Conservation (phyloP, 2,329 filamentous ascomycete species). For the Aureobasidium pullulans region DNA sequence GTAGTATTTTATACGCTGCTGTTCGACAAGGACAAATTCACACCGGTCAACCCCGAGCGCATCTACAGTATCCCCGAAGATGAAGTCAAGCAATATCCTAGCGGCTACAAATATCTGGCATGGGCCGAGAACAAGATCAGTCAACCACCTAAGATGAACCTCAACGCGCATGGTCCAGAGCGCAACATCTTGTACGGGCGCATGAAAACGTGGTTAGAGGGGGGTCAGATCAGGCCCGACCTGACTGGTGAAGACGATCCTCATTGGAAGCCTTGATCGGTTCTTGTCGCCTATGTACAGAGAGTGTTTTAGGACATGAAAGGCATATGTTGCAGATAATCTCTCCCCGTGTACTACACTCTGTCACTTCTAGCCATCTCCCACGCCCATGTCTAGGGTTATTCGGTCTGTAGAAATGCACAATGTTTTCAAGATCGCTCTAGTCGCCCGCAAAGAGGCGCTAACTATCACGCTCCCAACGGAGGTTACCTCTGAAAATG, state of each 20-base stretch:
- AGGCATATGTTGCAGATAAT: too few species aligned
- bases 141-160: slow-evolving; percentile 14
- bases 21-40: slow-evolving; percentile 32
- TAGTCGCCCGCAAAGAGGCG: too few species aligned
- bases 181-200: slow-evolving; percentile 16
- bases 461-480: too few species aligned
- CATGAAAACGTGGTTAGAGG: slow-evolving; percentile 17
- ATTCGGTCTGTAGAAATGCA: too few species aligned
- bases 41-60: slow-evolving; percentile 12
- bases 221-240: slow-evolving; percentile 14
- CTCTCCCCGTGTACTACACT: too few species aligned
- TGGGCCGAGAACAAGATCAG: slow-evolving; percentile 16
- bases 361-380: too few species aligned
- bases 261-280: not conserved
- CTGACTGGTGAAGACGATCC: slow-evolving; percentile 15
- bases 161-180: slow-evolving; percentile 17
- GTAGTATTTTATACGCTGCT: slow-evolving; percentile 21
- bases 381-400: too few species aligned
- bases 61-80: slow-evolving; percentile 16
- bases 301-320: too few species aligned
- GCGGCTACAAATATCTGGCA: slow-evolving; percentile 17
- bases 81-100: slow-evolving; percentile 16
- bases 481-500: too few species aligned
- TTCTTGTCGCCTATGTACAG: too few species aligned
- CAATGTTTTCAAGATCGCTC: too few species aligned